Evolutionary conservation across 177 flowering plant species (phyloP).

Genomic region (Tripterygium wilfordii): DNA sequence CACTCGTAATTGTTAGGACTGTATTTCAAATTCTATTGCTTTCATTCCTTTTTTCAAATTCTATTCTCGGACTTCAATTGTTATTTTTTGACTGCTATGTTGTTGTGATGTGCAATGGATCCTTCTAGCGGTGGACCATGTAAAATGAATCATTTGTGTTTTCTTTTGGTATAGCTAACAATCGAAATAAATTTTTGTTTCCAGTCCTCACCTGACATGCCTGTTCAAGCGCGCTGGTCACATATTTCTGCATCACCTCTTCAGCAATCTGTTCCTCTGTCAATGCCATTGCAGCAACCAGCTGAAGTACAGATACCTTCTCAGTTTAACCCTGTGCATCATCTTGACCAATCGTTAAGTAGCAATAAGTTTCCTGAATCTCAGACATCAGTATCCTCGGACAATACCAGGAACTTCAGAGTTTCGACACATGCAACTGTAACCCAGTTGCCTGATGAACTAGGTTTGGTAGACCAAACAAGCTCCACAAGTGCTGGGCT

Average conservation of each 20-base stretch:
- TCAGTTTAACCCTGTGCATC: conserved; percentile 40
- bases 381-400: conserved; percentile 35
- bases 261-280: conserved; percentile 45
- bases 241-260: conserved; percentile 55
- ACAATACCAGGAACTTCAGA: conserved; percentile 28
- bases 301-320: conserved; percentile 36
- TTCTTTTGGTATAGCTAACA: too few species aligned
- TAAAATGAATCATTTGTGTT: too few species aligned
- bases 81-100: too few species aligned
- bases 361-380: conserved; percentile 44
- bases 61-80: too few species aligned
- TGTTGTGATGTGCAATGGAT: too few species aligned
- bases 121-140: too few species aligned
- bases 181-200: conserved; percentile 3
- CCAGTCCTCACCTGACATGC: conserved; percentile 61
- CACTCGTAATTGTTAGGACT: too few species aligned
- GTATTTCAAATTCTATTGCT: too few species aligned
- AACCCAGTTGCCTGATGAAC: conserved; percentile 51
- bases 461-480: conserved; percentile 53
- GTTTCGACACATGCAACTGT: conserved; percentile 26
- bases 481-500: conserved; percentile 15
- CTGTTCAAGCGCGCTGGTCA: conserved; percentile 71
- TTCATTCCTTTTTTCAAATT: too few species aligned
- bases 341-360: conserved; percentile 38
- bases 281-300: conserved; percentile 58